These are phyloP conservation scores for Thalassiosira profunda DNA, from an alignment of 108 stramenopile species.

Conservation along the genomic window DNA sequence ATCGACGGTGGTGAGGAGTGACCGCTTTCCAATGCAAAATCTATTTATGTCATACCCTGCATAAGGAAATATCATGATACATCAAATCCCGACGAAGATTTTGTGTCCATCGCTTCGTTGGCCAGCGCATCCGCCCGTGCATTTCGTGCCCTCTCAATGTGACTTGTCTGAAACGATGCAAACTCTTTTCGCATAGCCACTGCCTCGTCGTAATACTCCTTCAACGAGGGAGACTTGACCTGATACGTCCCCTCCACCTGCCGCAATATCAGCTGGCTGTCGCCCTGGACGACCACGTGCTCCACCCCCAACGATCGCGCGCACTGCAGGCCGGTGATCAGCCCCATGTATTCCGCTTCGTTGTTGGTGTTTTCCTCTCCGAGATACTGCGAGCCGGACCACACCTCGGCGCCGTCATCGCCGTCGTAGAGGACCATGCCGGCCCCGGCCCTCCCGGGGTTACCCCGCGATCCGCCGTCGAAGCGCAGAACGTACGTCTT, in stretches of 20 bases:
- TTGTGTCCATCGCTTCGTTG: conserved; percentile 82
- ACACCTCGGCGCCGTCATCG: conserved; percentile 48
- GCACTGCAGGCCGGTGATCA: conserved; percentile 67
- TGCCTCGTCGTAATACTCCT: conserved; percentile 40
- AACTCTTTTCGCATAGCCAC: conserved; percentile 45
- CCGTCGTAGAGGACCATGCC: conserved; percentile 81
- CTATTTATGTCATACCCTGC: background rate
- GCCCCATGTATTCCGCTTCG: conserved; percentile 76
- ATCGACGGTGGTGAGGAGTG: background rate
- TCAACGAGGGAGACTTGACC: conserved; percentile 56
- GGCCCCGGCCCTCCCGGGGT: conserved; percentile 67
- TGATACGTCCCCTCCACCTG: conserved; percentile 68
- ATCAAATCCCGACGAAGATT: conserved; percentile 44
- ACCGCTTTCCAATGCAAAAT: background rate
- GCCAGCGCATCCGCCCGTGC: conserved; percentile 84
- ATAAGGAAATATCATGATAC: background rate
- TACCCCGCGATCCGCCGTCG: conserved; percentile 86
- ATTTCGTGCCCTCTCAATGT: conserved; percentile 74
- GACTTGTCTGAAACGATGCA: conserved; percentile 57
- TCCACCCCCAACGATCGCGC: conserved; percentile 68
- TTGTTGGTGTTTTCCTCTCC: conserved; percentile 73
- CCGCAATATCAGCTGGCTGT: conserved; percentile 72
- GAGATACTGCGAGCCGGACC: conserved; percentile 73
- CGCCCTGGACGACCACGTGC: conserved; percentile 70
- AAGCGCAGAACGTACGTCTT: conserved; percentile 65